phyloP scores from a whole-genome alignment of 257 asterid species.

The Rubia yunnanensis region DNA sequence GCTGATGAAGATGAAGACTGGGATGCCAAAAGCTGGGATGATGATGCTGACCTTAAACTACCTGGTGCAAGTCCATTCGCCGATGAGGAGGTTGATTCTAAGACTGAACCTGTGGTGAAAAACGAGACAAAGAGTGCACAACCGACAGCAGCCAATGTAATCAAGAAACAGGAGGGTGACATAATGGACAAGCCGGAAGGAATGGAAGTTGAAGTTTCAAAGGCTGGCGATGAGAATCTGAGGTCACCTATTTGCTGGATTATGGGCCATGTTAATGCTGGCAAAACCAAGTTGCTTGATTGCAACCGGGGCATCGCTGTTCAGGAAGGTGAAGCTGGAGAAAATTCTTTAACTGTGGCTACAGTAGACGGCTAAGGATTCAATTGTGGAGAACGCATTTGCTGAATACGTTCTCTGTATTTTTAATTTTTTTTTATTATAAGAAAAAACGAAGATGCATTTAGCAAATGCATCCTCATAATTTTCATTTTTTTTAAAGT shows the following conservation, averaged over 20 bases:
- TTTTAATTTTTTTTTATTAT: too few species aligned
- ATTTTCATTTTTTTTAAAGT: too few species aligned
- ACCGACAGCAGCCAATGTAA: constrained; percentile 24
- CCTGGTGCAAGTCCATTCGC: constrained; percentile 76
- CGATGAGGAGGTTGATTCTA: constrained; percentile 75
- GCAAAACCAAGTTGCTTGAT: constrained; percentile 93
- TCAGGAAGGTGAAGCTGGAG: constrained; percentile 99
- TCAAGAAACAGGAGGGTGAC: constrained; percentile 32
- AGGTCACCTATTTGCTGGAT: constrained; percentile 98
- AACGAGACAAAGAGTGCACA: constrained; percentile 46
- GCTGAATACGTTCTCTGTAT: too few species aligned
- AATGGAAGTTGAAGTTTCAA: constrained; percentile 12
- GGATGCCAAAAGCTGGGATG: constrained; percentile 99
- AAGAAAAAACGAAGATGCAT: too few species aligned
- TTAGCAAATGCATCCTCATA: too few species aligned
- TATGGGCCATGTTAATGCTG: constrained; percentile 99
- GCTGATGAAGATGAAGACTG: constrained; percentile 76
- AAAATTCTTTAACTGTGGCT: too few species aligned
- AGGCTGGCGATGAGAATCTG: constrained; percentile 41
- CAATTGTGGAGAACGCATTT: too few species aligned
- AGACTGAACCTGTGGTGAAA: constrained; percentile 46
- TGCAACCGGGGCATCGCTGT: constrained; percentile 95
- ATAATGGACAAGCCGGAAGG: constrained; percentile 23
- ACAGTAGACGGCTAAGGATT: too few species aligned
- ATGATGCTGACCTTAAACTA: constrained; percentile 73